These are phyloP conservation scores for Lablab purpureus DNA, from an alignment of 306 rosid species.

Conservation along the genomic window DNA sequence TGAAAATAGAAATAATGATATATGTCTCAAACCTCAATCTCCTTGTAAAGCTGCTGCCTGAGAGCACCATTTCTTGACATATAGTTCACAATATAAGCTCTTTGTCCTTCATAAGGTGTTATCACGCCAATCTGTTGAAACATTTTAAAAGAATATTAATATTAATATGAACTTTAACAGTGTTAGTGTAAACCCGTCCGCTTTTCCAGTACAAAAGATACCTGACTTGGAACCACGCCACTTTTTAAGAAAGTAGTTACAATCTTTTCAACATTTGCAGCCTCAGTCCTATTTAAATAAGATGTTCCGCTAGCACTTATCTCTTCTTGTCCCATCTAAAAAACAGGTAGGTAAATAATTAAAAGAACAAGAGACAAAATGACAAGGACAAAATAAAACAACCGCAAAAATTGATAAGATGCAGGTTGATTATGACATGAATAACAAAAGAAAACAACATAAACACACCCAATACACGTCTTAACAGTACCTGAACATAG, in stretches of 20 bases:
- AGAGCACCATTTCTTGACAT: slow-evolving; percentile 99
- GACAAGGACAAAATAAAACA: slow-evolving; percentile 4
- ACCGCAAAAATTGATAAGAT: background rate
- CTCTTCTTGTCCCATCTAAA: slow-evolving; percentile 99
- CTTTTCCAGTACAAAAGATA: slow-evolving; percentile 37
- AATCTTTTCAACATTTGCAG: slow-evolving; percentile 99
- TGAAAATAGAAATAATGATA: slow-evolving; percentile 5
- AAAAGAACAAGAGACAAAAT: background rate
- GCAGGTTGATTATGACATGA: background rate
- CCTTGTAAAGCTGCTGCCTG: slow-evolving; percentile 98
- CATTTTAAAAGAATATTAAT: slow-evolving; percentile 1
- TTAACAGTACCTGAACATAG: slow-evolving; percentile 85
- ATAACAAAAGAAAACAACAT: slow-evolving; percentile 20
- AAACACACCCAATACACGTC: slow-evolving; percentile 10
- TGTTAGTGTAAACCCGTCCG: slow-evolving; percentile 11
- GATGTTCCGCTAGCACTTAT: slow-evolving; percentile 99
- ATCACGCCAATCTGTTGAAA: slow-evolving; percentile 90
- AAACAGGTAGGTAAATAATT: slow-evolving; percentile 37
- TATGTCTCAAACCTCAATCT: slow-evolving; percentile 78
- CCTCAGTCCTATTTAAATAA: slow-evolving; percentile 97
- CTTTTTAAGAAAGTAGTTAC: slow-evolving; percentile 98
- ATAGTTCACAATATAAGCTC: slow-evolving; percentile 98
- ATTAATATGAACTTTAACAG: slow-evolving; percentile 15
- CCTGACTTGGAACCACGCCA: slow-evolving; percentile 98
- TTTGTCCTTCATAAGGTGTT: slow-evolving; percentile 97